Base-by-base conservation (phyloP, 768 basidiomycete genomes). In the Trichaptum fuscoviolaceum region DNA sequence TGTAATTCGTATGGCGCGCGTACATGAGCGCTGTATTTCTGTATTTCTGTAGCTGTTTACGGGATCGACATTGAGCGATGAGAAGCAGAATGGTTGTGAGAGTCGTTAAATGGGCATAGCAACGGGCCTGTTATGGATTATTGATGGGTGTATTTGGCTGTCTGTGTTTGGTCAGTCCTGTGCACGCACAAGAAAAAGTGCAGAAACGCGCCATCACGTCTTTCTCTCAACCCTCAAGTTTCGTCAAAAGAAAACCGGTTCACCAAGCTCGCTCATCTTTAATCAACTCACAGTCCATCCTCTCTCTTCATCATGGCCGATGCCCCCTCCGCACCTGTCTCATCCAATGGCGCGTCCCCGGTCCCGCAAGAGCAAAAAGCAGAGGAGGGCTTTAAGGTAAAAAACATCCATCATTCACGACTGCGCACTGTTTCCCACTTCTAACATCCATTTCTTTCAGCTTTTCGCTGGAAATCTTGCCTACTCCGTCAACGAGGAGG, bases 391-490 rank as follows among this genome's bases (percentile, higher is more conserved):
- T 90, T 88, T 89, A 94, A 93, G 86, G 92, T 91, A 72, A 62
- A 63, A 58, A 17, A 52, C 68, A 59, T 63, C 67, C 66, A 58
- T 34, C 23, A 42, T 30, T 20, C 66, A 42, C 73, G 63, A 74
- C 72, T 73, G 69, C 67, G 64, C 63, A 36, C 62, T 68, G 62
- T 52, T 20, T 34, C 20, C 34, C 57, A 42, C 64, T 64, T 68
- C 68, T 63, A 24, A 18, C 64, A 63, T 61, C 63, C 63, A 30
- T 42, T 18, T 63, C 63, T 26, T 62, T 24, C 72, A 95, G 93
- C 92, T 95, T 83, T 96, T 96, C 79, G 92, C 89, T 75, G 95
- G 95, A 73, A 96, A 96, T 82, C 93, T 96, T 84, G 87, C 93
- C 83, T 96, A 95, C 80, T 83, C 88, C 75, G 94, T 92, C 72